Base-by-base conservation (phyloP, 345 rosid species). In the Eutrema japonicum region DNA sequence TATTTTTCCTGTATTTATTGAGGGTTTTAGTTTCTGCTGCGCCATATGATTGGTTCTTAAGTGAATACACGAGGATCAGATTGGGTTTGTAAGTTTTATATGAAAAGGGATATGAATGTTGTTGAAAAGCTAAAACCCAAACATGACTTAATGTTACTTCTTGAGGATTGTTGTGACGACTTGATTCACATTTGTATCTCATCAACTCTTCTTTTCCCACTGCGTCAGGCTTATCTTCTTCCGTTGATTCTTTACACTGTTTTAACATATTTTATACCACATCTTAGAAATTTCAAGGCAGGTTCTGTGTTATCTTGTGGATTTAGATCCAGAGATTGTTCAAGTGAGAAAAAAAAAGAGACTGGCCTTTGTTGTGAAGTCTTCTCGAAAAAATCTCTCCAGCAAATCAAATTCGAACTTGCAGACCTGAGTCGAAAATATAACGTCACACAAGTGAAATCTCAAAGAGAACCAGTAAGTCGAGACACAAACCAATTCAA, bases 91-190 rank as follows among this genome's bases (percentile, higher is more conserved):
- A 76, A 76, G 71, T 55, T 66, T 62, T 40, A 55, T 30, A 70
- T 62, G 66, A 63, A 70, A 69, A 41, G 3, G 32, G 66, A 76
- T 76, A 47, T 76, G 79, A 76, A 70, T 70, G 66, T 70, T 76
- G 70, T 70, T 64, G 66, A 70, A 64, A n/a, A 42, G 26, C 36
- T 70, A 32, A 55, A 63, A 12, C 68, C 45, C 36, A 70, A 63
- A 55, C 47, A 70, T 64, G 71, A 16, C 71, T 62, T 53, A n/a
- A 29, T 30, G 57, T 37, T 52, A 61, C 46, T 53, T 51, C 27
- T 46, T 29, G 43, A 52, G 10, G 18, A 50, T 68, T 46, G 70
- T 68, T 61, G 14, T 8, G 8, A n/a, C 47, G 8, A 26, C 47
- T 11, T 67, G 48, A 59, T 68, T 51, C 68, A 50, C 54, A 50